These are phyloP conservation scores for Xylaria intraflava DNA, from an alignment of 495 filamentous ascomycete genomes.

Conservation along the genomic window DNA sequence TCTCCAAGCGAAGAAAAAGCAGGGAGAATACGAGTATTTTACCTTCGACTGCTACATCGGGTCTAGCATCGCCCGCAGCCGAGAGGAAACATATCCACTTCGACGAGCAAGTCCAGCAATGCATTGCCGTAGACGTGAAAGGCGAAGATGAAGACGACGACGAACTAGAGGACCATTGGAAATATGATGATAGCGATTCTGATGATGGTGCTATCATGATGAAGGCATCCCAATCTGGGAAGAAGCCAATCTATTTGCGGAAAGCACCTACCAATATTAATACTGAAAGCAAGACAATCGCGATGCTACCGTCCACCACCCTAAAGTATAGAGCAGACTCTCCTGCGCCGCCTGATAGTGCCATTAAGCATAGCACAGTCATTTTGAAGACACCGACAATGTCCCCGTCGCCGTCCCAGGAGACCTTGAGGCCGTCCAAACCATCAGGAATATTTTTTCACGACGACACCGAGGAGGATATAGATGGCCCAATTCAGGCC, in stretches of 20 bases:
- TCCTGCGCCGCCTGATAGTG: constrained; percentile 58
- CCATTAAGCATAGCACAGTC: constrained; percentile 47
- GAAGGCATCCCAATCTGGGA: constrained; percentile 51
- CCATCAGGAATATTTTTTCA: constrained; percentile 61
- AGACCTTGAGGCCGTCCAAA: constrained; percentile 66
- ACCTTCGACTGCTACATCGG: constrained; percentile 55
- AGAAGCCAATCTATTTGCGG: constrained; percentile 35
- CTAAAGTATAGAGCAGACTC: constrained; percentile 82
- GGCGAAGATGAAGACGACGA: constrained; percentile 65
- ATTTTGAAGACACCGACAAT: constrained; percentile 44
- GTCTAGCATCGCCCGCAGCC: constrained; percentile 56
- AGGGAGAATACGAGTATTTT: constrained; percentile 50
- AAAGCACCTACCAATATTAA: constrained; percentile 41
- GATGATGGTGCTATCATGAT: constrained; percentile 81
- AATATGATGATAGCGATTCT: constrained; percentile 53
- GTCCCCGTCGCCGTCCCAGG: constrained; percentile 65
- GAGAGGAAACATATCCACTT: constrained; percentile 89
- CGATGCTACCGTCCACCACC: constrained; percentile 84
- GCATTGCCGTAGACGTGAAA: constrained; percentile 86
- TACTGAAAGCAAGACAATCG: constrained; percentile 81
- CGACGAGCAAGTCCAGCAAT: constrained; percentile 91
- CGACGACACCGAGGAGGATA: constrained; percentile 48
- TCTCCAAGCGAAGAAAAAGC: constrained; percentile 51
- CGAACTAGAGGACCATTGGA: constrained; percentile 36
- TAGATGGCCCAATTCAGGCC: constrained; percentile 42